These are phyloP conservation scores for Solanum neorickii DNA, from an alignment of 257 asterid genomes.

Conservation along the genomic window DNA sequence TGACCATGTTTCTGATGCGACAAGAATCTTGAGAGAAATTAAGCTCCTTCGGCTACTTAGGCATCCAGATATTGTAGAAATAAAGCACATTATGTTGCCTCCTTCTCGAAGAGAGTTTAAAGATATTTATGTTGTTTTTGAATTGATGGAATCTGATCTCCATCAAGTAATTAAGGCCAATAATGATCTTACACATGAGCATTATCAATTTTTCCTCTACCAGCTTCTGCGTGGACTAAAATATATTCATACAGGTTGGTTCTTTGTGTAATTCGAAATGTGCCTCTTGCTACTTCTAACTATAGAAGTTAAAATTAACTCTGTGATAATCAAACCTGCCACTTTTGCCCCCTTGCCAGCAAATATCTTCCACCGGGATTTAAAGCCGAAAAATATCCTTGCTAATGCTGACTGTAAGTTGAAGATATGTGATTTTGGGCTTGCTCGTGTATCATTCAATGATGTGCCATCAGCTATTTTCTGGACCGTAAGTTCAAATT, in stretches of 20 bases:
- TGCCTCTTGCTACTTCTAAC: not conserved
- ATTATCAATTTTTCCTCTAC: constrained; percentile 80
- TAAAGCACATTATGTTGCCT: constrained; percentile 8
- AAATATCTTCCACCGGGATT: constrained; percentile 87
- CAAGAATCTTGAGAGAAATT: constrained; percentile 86
- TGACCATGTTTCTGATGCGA: constrained; percentile 95
- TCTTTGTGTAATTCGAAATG: not conserved
- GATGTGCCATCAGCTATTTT: constrained; percentile 96
- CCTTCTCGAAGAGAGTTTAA: constrained; percentile 5
- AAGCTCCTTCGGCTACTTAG: constrained; percentile 87
- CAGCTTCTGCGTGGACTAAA: constrained; percentile 94
- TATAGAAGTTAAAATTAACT: not conserved
- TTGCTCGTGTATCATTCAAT: constrained; percentile 92
- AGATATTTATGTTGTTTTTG: constrained; percentile 13
- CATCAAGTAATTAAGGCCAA: constrained; percentile 3
- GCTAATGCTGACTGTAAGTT: constrained; percentile 95
- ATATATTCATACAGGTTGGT: constrained; percentile 71
- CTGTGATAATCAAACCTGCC: constrained; percentile 1
- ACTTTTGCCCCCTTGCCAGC: constrained; percentile 27
- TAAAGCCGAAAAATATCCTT: constrained; percentile 92
- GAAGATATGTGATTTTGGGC: constrained; percentile 97
- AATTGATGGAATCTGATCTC: constrained; percentile 14
- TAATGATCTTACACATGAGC: constrained; percentile 76
- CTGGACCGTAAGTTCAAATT: constrained; percentile 68
- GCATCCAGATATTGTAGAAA: constrained; percentile 88